phyloP scores from a whole-genome alignment of 1,139 yeast species.

The Keqinozyma sinolaborantium region DNA sequence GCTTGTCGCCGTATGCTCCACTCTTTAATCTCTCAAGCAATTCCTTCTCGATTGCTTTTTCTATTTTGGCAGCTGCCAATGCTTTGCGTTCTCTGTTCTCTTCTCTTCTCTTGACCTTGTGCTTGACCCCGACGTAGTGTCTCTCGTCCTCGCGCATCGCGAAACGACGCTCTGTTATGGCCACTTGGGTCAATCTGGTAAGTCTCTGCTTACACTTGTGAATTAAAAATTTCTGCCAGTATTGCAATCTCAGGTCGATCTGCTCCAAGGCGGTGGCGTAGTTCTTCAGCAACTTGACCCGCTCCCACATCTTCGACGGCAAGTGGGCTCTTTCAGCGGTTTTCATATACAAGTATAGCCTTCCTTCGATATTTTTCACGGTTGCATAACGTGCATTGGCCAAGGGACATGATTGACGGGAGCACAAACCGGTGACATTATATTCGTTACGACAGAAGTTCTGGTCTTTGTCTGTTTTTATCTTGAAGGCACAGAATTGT shows the following conservation, averaged over 20 bases:
- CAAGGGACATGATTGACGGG: constrained; percentile 90
- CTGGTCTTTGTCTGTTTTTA: constrained; percentile 76
- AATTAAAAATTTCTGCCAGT: constrained; percentile 89
- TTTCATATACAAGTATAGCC: constrained; percentile 87
- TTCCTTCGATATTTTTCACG: constrained; percentile 84
- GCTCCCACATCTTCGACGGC: constrained; percentile 92
- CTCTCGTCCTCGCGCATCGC: constrained; percentile 91
- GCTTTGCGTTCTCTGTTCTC: constrained; percentile 95
- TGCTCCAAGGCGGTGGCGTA: constrained; percentile 84
- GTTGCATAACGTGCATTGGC: constrained; percentile 97
- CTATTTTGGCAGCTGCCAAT: constrained; percentile 92
- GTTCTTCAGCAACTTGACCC: constrained; percentile 84
- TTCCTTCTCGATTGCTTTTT: constrained; percentile 94
- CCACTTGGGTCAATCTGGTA: constrained; percentile 91
- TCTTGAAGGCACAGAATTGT: constrained; percentile 84
- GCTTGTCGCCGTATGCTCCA: constrained; percentile 98
- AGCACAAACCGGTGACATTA: constrained; percentile 87
- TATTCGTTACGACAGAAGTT: constrained; percentile 85
- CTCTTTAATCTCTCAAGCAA: constrained; percentile 89
- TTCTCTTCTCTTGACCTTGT: constrained; percentile 92
- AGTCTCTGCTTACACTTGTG: constrained; percentile 95
- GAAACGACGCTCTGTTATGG: constrained; percentile 91
- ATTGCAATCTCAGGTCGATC: constrained; percentile 78
- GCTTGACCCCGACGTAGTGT: constrained; percentile 86
- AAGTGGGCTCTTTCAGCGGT: constrained; percentile 97